Base-by-base conservation (phyloP, 1,139 yeast genomes). In the Pichia sp. region DNA sequence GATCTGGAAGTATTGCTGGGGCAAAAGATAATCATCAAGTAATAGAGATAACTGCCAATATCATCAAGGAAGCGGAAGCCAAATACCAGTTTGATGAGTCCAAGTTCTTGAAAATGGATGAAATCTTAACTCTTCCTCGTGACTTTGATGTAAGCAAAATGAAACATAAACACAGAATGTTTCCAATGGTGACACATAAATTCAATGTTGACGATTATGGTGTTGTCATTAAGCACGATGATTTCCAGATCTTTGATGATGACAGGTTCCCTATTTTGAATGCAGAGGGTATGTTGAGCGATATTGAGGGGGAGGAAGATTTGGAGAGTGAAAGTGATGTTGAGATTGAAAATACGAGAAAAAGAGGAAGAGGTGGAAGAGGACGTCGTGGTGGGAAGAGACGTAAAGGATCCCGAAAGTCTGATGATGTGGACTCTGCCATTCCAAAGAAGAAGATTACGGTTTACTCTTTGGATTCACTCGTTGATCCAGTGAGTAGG, bases 191-290 rank as follows among this genome's bases (percentile, higher is more conserved):
- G 10, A 69, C 72, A 2, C 66, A 67, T 20, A 73, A 75, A 45
- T 66, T 70, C 20, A 74, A 79, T 45, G 64, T 69, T 32, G 97
- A 91, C 54, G 97, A 88, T 50, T 91, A 88, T 55, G 97, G 97
- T 19, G 80, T 76, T 41, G 61, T 78, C 1, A 74, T 84, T 23
- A 73, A 77, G 39, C 64, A 65, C 28, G 74, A 77, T 28, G 84
- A 82, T 48, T 85, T 80, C 51, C 42, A 39, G 26, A 71, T 72
- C 38, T 69, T 69, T 46, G 75, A 72, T 23, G 85, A 79, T 33
- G 77, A 74, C 39, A 48, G 42, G 32, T 47, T 51, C 34, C 49
- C 51, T 5, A 38, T 54, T 31, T 43, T 43, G 19, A 51, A 47
- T 24, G 46, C 52, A 48, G 51, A 49, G 25, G 52, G 42, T 15